Conservation (phyloP, 352 stramenopile genomes). For the Phytopythium litorale region DNA sequence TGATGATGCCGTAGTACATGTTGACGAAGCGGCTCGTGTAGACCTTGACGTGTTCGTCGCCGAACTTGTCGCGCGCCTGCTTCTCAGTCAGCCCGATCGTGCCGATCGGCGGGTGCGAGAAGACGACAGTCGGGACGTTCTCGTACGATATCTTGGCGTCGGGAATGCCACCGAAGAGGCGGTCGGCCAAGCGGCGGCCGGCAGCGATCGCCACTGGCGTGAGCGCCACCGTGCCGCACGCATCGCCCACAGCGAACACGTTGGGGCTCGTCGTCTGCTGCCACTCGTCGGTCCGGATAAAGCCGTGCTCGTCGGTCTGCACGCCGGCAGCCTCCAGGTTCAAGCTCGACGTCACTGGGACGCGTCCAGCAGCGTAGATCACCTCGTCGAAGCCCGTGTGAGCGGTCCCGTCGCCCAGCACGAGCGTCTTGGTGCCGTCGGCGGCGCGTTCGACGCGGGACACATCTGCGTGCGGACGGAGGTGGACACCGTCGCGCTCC, state of each 20-base stretch:
- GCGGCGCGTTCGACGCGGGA: slow-evolving; percentile 28
- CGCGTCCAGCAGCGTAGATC: slow-evolving; percentile 79
- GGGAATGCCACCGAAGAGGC: slow-evolving; percentile 74
- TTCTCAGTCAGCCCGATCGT: slow-evolving; percentile 91
- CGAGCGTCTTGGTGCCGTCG: slow-evolving; percentile 53
- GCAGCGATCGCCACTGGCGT: slow-evolving; percentile 87
- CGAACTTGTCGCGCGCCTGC: slow-evolving; percentile 88
- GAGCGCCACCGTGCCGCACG: slow-evolving; percentile 58
- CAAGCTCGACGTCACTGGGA: slow-evolving; percentile 45
- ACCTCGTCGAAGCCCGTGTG: slow-evolving; percentile 75
- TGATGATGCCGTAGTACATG: slow-evolving; percentile 92
- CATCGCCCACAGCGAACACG: slow-evolving; percentile 81
- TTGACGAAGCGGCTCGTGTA: slow-evolving; percentile 95
- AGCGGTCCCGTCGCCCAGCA: slow-evolving; percentile 35
- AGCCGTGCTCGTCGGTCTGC: slow-evolving; percentile 47
- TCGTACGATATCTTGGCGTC: slow-evolving; percentile 83
- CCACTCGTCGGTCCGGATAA: slow-evolving; percentile 87
- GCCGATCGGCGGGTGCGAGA: slow-evolving; percentile 95
- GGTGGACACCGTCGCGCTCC: slow-evolving; percentile 41
- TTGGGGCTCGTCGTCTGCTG: slow-evolving; percentile 85
- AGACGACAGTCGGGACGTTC: slow-evolving; percentile 94
- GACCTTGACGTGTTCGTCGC: slow-evolving; percentile 88
- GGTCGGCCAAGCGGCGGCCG: slow-evolving; percentile 78
- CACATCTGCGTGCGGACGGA: slow-evolving; percentile 47
- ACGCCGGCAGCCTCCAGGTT: slow-evolving; percentile 74